These are phyloP conservation scores for Rhodosporidiobolus odoratus DNA, from an alignment of 768 basidiomycete genomes.

Conservation along the genomic window DNA sequence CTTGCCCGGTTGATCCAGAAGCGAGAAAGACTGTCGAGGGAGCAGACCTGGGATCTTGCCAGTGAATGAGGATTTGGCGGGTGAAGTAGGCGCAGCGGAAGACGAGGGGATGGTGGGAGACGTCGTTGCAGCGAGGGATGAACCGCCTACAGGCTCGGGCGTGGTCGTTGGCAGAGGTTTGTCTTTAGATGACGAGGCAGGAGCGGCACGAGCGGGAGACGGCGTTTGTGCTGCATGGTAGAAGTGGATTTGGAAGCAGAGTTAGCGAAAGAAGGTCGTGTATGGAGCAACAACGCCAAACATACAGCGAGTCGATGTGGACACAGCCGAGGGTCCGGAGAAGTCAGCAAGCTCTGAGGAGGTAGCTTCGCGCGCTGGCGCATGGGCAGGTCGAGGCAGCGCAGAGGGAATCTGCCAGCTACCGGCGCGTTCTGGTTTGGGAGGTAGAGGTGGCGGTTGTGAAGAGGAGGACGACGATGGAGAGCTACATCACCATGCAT, in stretches of 20 bases:
- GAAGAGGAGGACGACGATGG: not conserved
- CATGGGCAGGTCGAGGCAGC: not conserved
- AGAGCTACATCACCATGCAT: not conserved
- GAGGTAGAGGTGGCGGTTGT: not conserved
- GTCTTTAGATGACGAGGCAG: not conserved
- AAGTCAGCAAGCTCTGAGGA: not conserved
- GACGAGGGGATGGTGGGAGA: not conserved
- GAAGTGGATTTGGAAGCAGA: not conserved
- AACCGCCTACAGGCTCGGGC: not conserved
- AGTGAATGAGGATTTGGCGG: not conserved
- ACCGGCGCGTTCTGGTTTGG: not conserved
- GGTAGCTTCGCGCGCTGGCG: not conserved
- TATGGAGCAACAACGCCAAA: not conserved
- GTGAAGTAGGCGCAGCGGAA: not conserved
- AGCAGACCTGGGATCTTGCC: slow-evolving; percentile 30
- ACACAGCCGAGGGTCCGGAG: not conserved
- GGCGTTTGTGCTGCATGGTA: not conserved
- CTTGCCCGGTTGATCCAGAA: slow-evolving; percentile 23
- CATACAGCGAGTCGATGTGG: not conserved
- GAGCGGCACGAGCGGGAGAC: not conserved
- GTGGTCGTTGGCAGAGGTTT: not conserved
- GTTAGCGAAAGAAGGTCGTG: not conserved
- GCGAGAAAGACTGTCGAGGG: slow-evolving; percentile 31
- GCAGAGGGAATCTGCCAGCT: not conserved
- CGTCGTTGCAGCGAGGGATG: not conserved